Conservation (phyloP, 192 early-diverging fungal species). For the Coemansia sp. region DNA sequence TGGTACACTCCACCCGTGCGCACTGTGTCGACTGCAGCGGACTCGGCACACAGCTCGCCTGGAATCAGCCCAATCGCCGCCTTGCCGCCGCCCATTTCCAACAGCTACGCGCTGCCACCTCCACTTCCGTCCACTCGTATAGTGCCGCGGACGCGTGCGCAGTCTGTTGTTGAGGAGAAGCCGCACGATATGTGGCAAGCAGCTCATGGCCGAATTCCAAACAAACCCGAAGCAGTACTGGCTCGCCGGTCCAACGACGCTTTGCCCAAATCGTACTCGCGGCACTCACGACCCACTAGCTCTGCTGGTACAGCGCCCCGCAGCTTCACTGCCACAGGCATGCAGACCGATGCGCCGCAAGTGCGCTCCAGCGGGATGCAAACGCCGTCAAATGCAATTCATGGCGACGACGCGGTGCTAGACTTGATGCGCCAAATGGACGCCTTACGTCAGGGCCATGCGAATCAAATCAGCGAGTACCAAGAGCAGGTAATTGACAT, state of each 20-base stretch:
- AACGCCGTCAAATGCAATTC: conserved; percentile 26
- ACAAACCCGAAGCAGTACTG: conserved; percentile 7
- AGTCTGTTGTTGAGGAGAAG: conserved; percentile 14
- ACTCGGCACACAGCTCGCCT: neutral
- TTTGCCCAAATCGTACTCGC: conserved; percentile 31
- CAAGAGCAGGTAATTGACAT: conserved; percentile 52
- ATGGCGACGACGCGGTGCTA: conserved; percentile 48
- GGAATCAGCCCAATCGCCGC: neutral
- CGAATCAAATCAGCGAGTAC: conserved; percentile 51
- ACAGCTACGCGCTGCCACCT: conserved; percentile 1
- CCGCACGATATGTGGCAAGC: neutral
- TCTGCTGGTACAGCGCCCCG: neutral
- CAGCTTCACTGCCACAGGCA: conserved; percentile 7
- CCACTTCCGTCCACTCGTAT: conserved; percentile 30
- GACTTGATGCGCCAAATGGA: conserved; percentile 54
- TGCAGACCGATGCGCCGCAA: conserved; percentile 29
- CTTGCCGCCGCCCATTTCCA: neutral
- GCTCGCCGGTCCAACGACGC: conserved; percentile 20
- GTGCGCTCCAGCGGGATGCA: conserved; percentile 23
- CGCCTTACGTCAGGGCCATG: conserved; percentile 29
- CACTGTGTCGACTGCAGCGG: neutral
- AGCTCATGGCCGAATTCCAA: conserved; percentile 9
- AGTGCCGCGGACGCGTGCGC: conserved; percentile 24
- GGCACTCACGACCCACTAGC: conserved; percentile 15
- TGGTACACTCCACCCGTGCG: conserved; percentile 20